Evolutionary conservation across 2,329 filamentous ascomycete species (phyloP), one percentile per base, ranked within the genome.

Genomic region (Aureobasidium melanogenum): DNA sequence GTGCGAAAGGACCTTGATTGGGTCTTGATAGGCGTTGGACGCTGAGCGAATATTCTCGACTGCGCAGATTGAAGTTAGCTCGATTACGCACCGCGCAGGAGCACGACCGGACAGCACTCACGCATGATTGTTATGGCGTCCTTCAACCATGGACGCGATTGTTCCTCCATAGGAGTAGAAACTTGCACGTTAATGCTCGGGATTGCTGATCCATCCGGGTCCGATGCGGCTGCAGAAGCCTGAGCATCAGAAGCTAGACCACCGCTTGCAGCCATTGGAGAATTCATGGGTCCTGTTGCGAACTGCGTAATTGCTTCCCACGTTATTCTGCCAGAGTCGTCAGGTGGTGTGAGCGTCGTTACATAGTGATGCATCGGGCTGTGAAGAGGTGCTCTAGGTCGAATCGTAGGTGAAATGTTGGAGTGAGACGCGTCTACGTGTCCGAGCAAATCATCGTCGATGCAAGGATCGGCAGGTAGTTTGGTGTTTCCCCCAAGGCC

Each of bases 1-100:
- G 66, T 86, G 83, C 15, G 83, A 84, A 22, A 86, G 77, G 36
- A 86, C 76, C 66, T 80, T 81, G 55, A 85, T 73, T 22, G 79
- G 76, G 26, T 32, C 43, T 44, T 59, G 32, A 28, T 59, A 59
- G 3, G 56, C 43, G n/a, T 32, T 59, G 15, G 68, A 63, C 28
- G 72, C 68, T 44, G 72, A 63, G 38, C 68, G 68, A 34, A 75
- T 50, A 60, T 70, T 69, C 73, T 70, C 41, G 69, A 77, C 62
- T 79, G 73, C 12, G 3, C 22, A 57, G 12, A 8, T 3, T 17
- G 43, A 39, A 22, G 10, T 57, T 24, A 50, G 44, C 24, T 24
- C 5, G 5, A 15, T 17, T 28, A 22, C 5, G n/a, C 15, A 14
- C 4, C 32, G 12, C 32, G 32, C 8, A 5, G n/a, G 5, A 4